Conservation (phyloP, 495 filamentous ascomycete genomes). For the Tuber microsphaerosporum region DNA sequence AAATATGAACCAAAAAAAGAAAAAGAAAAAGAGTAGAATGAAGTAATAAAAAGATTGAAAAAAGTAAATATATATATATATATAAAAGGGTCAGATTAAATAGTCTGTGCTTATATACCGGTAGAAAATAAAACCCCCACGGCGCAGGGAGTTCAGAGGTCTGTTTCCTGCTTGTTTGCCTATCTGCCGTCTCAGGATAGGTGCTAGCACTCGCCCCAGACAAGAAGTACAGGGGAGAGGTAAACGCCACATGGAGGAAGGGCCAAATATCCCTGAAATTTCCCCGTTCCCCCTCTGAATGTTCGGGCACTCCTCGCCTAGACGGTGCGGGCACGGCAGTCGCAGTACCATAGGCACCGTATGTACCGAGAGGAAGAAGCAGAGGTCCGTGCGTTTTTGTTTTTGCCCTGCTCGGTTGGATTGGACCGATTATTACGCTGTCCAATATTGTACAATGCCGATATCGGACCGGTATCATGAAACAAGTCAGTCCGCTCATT, state of each 20-base stretch:
- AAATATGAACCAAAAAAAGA: not conserved
- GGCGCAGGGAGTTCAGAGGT: conserved; percentile 36
- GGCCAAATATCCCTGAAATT: too few relatives aligned
- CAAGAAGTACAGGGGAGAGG: too few relatives aligned
- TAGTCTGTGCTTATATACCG: not conserved
- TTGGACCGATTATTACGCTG: not conserved
- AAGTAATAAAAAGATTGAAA: not conserved
- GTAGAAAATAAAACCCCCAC: conserved; percentile 10
- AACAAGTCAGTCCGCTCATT: not conserved
- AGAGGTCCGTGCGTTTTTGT: not conserved
- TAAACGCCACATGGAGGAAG: too few relatives aligned
- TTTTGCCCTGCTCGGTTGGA: not conserved
- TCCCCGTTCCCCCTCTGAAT: too few relatives aligned
- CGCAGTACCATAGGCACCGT: not conserved
- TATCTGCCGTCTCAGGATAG: not conserved
- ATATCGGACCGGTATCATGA: not conserved
- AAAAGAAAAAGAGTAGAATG: not conserved
- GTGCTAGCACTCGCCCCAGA: not conserved
- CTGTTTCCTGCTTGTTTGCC: conserved; percentile 10
- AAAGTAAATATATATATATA: too few relatives aligned
- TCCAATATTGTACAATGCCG: not conserved
- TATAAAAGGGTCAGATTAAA: not conserved
- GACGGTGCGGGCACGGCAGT: not conserved
- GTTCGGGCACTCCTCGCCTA: too few relatives aligned
- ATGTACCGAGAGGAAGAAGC: not conserved